phyloP scores from a whole-genome alignment of 2,329 filamentous ascomycete species.

The Aspergillus sp. region DNA sequence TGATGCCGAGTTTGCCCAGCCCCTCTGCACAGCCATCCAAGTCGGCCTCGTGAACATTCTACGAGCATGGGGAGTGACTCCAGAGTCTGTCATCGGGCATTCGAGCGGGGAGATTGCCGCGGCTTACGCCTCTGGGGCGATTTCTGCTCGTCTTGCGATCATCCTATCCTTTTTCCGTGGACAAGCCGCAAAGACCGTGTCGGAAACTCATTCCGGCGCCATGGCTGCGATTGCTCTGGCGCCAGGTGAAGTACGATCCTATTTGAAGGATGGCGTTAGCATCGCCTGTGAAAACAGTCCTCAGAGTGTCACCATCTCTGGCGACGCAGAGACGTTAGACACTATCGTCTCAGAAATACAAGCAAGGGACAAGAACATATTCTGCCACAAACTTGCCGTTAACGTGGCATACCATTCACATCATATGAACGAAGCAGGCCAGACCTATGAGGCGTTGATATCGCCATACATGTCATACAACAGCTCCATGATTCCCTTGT shows the following conservation, averaged over 20 bases:
- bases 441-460: conserved; percentile 9
- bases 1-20: conserved; percentile 27
- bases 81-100: background rate
- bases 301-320: conserved; percentile 23
- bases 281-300: conserved; percentile 28
- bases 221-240: conserved; percentile 25
- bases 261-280: conserved; percentile 13
- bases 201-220: conserved; percentile 3
- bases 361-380: conserved; percentile 5
- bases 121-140: conserved; percentile 29
- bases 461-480: conserved; percentile 3
- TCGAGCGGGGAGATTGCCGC: conserved; percentile 30
- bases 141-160: conserved; percentile 17
- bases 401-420: conserved; percentile 20
- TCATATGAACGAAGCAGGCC: conserved; percentile 14
- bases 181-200: conserved; percentile 2
- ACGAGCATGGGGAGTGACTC: conserved; percentile 8
- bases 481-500: conserved; percentile 12
- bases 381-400: conserved; percentile 9
- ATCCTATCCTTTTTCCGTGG: conserved; percentile 22
- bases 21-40: conserved; percentile 33
- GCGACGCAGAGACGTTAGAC: conserved; percentile 9
- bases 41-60: conserved; percentile 31
- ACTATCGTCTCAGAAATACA: conserved; percentile 6
- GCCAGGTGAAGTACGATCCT: conserved; percentile 6